Conservation (phyloP, 345 rosid species). For the Garcia nutans region DNA sequence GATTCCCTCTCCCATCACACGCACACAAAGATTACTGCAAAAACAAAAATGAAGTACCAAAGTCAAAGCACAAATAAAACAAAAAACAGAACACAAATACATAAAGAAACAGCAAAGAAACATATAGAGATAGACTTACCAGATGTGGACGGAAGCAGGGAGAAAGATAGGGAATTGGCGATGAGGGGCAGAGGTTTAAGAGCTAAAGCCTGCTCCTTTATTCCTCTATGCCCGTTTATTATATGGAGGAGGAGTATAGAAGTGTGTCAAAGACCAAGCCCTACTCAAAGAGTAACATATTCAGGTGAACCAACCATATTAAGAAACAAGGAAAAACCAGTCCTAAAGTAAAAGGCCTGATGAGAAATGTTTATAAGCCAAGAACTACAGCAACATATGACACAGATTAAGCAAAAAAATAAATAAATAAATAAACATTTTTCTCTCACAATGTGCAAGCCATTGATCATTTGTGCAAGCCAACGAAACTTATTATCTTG, state of each 20-base stretch:
- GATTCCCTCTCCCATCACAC: conserved; percentile 85
- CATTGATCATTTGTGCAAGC: conserved; percentile 78
- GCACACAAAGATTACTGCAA: conserved; percentile 9
- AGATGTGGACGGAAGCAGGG: conserved; percentile 17
- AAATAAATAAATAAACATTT: no score
- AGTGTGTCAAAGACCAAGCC: conserved; percentile 29
- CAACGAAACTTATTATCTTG: conserved; percentile 93
- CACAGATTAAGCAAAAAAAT: no score
- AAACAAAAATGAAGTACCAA: background rate
- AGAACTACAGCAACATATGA: background rate
- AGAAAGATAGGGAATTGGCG: conserved; percentile 4
- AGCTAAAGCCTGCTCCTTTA: conserved; percentile 3
- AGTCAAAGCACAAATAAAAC: conserved; percentile 7
- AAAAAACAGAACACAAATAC: conserved; percentile 13
- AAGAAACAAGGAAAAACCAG: background rate
- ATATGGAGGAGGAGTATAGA: background rate
- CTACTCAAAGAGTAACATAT: conserved; percentile 24
- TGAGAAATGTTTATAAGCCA: background rate
- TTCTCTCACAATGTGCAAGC: background rate
- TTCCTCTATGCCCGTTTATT: background rate
- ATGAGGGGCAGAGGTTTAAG: conserved; percentile 22
- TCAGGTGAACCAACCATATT: background rate
- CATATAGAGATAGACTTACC: conserved; percentile 7
- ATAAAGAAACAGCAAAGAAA: background rate
- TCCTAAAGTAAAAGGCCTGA: background rate